Conservation (phyloP, 768 basidiomycete species). For the Coprinopsis marcescibilis region DNA sequence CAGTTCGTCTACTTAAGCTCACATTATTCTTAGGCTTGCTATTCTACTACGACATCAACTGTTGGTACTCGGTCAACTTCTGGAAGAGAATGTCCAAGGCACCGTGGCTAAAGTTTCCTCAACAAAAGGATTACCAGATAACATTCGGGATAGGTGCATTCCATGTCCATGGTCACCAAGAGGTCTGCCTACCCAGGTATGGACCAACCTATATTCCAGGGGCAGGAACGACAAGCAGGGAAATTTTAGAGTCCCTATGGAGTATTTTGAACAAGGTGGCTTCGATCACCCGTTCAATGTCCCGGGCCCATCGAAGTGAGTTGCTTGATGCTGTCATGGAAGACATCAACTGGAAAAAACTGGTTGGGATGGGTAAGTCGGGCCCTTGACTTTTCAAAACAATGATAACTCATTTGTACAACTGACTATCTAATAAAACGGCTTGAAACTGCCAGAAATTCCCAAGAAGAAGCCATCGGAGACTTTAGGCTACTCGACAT, state of each 20-base stretch:
- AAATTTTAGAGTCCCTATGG: constrained; percentile 32
- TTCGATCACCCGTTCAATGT: constrained; percentile 17
- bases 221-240: constrained; percentile 22
- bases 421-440: too few relatives aligned
- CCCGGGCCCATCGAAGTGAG: constrained; percentile 20
- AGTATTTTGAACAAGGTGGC: constrained; percentile 22
- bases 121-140: constrained; percentile 7
- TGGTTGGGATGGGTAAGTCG: too few relatives aligned
- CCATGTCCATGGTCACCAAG: constrained; percentile 25
- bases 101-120: background rate
- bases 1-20: constrained; percentile 9
- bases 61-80: constrained; percentile 14
- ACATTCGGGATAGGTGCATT: constrained; percentile 20
- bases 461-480: too few relatives aligned
- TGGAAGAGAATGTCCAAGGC: background rate
- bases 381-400: too few relatives aligned
- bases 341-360: constrained; percentile 29
- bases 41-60: constrained; percentile 17
- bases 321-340: constrained; percentile 25
- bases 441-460: too few relatives aligned
- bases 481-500: too few relatives aligned
- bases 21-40: constrained; percentile 1
- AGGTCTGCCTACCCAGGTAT: constrained; percentile 19
- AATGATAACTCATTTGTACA: too few relatives aligned
- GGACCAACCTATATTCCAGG: constrained; percentile 23